Base-by-base conservation (phyloP, 1,284 basidiomycete genomes). In the Hortiboletus rubellus region DNA sequence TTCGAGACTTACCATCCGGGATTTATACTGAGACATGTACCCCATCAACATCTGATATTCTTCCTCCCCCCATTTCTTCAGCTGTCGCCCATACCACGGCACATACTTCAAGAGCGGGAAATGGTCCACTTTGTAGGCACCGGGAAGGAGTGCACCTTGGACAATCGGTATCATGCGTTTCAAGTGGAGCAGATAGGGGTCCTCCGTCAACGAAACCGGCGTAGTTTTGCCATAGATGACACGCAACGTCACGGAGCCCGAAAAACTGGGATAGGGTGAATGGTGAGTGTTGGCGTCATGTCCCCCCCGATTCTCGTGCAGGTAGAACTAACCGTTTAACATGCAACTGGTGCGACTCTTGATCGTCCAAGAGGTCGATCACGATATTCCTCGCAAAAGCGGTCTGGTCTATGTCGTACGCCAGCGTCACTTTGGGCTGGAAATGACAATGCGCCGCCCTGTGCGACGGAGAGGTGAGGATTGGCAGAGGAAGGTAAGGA, bases 201-300 rank as follows among this genome's bases (percentile, higher is more conserved):
- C 87, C 2, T 79, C 71, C 48, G 81, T 81, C 3, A 75, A 73
- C 7, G 60, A 63, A 7, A 79, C 79, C 2, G 60, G 81, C 60
- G 61, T 74, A 0, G 77, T 72, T 57, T 84, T 85, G 1, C 86
- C 87, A 60, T 89, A 89, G 8, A 86, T 82, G 46, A 89, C 76
- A 3, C 81, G 77, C 71, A 89, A 78, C 3, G 87, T 84, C 1
- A 88, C 79, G 0, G 81, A 82, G 0, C 85, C 84, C 0, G 85
- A 82, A 61, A 84, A 89, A 34, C 86, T 87, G 27, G 27, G 7
- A 59, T 10, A 30, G 37, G 18, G 7, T 11, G 12, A 56, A 34
- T 2, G 10, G 17, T 53, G 27, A 27, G 27, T 27, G 7, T 27
- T 27, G 27, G 27, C 27, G 18, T 18, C 30, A 37, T 14, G 11